Base-by-base conservation (phyloP, 2,329 filamentous ascomycete genomes). In the Davidsoniella neocaledoniae region DNA sequence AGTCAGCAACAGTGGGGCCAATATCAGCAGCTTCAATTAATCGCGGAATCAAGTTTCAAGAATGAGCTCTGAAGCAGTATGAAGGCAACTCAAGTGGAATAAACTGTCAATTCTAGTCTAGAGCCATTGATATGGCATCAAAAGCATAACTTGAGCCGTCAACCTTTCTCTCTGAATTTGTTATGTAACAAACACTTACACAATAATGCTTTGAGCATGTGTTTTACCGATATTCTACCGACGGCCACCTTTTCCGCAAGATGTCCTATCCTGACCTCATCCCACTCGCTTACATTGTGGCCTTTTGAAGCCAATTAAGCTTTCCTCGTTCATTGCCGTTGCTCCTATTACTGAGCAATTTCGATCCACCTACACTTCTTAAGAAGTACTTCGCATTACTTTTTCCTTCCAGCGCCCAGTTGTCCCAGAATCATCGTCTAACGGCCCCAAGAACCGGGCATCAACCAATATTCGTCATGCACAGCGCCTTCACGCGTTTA, bases 401-500 rank as follows among this genome's bases (percentile, higher is more conserved):
- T 16, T 43, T 41, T 16, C 26, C 25, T 48, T 23, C 25, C 19
- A 6, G 8, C 23, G 9, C n/a, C 21, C 36, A 16, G 33, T 14
- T 33, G 21, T n/a, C 5, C 17, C n/a, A 16, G 10, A 16, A 5
- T 29, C 26, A n/a, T 9, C 21, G 14, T 40, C 7, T 25, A 33
- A 3, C 8, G 23, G 37, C 19, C 4, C 12, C 36, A 9, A n/a
- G n/a, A 23, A 23, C 19, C 17, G 26, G 38, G 19, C 16, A 38
- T 43, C 21, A 46, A 46, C 17, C 4, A 10, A 43, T n/a, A 53
- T 56, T 61, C 68, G 72, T 54, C 54, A 96, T 98, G 91, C 82
- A 95, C 67, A 93, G 86, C 61, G 77, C 83, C 43, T 67, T 94
- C 45, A 86, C 84, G 55, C 85, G 91, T 57, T 66, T 82, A 57